Evolutionary conservation across 805 yeast species (phyloP), one percentile per base, ranked within the genome.

Genomic region (Starmerella apis): DNA sequence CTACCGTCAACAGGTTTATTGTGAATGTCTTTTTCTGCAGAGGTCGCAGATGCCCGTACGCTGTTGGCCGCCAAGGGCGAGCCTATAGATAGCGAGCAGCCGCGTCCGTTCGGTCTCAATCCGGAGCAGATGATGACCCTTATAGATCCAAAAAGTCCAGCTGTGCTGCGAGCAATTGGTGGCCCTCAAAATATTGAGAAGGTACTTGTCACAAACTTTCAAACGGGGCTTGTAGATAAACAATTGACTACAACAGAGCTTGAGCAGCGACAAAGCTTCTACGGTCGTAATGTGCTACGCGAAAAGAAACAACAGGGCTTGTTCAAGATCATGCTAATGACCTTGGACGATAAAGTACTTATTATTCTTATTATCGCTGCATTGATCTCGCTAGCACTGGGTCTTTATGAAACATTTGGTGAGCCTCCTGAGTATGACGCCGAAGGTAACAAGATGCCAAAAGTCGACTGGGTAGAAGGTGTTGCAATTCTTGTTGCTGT

Each of bases 391-490:
- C 73, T 92, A 46, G 90, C 94, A 0, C 69, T 92, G 45, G 99
- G 98, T 0, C 71, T 92, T 7, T 92, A 92, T 64, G 94, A 92
- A 67, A 80, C 94, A 1, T 83, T 87, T 68, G 95, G 94, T 37
- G 84, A 83, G 56, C 87, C 82, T 0, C 72, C 85, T 0, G 79
- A 78, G 61, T 76, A 76, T 59, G 96, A 90, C 64, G 79, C 76
- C 5, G 85, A 86, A 56, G 95, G 95, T 24, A 72, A 78, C 20
- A 71, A 78, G 19, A 65, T 79, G 49, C 96, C 96, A 16, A 77
- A 80, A 60, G 94, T 92, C 28, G 95, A 90, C 61, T 92, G 97
- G 96, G 95, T 94, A 43, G 99, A 92, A 71, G 99, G 99, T 59
- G 95, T 88, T 33, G 99, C 98, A 36, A 92, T 92, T 63, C 77